Conservation (phyloP, 2,329 filamentous ascomycete species). For the Dactylellina haptotyla region DNA sequence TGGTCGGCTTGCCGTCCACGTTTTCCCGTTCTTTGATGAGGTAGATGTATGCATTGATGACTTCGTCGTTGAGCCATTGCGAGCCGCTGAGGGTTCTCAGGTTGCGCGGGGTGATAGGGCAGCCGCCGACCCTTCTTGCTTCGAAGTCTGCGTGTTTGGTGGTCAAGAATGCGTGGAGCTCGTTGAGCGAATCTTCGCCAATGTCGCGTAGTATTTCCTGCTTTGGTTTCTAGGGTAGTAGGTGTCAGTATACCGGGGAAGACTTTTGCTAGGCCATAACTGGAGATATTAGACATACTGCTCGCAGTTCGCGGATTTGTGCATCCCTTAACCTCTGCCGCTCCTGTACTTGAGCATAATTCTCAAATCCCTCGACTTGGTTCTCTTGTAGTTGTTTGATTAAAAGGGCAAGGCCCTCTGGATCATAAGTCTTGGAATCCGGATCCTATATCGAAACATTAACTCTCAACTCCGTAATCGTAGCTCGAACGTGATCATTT, state of each 20-base stretch:
- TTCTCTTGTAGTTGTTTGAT: conserved; percentile 42
- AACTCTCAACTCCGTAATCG: too few species aligned
- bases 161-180: conserved; percentile 24
- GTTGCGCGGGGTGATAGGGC: conserved; percentile 50
- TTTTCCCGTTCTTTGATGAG: conserved; percentile 56
- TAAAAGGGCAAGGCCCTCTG: conserved; percentile 22
- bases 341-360: conserved; percentile 33
- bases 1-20: conserved; percentile 26
- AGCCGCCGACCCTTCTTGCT: conserved; percentile 31
- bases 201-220: conserved; percentile 34
- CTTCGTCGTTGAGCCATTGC: conserved; percentile 57
- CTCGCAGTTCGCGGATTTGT: conserved; percentile 27
- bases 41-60: conserved; percentile 57
- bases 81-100: conserved; percentile 38
- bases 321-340: conserved; percentile 34
- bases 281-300: not conserved
- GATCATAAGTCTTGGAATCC: conserved; percentile 22
- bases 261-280: not conserved
- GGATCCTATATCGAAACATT: too few species aligned
- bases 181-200: conserved; percentile 12
- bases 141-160: conserved; percentile 3
- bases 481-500: too few species aligned
- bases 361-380: conserved; percentile 50
- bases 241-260: not conserved
- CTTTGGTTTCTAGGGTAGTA: conserved; percentile 23